phyloP scores from a whole-genome alignment of 306 rosid genomes.

The Castanea crenata region DNA sequence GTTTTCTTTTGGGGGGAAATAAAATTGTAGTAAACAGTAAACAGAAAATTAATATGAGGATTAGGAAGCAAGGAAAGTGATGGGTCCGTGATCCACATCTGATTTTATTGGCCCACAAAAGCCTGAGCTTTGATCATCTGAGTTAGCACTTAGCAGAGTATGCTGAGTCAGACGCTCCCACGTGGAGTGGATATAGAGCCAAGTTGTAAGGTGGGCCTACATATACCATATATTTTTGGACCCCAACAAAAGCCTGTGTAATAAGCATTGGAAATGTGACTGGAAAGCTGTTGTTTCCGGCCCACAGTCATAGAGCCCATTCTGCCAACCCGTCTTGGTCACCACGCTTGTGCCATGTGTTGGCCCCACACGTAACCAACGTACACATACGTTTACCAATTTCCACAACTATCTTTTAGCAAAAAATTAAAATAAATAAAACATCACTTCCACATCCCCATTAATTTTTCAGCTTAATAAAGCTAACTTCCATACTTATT shows the following conservation, averaged over 20 bases:
- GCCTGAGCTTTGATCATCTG: too few relatives aligned
- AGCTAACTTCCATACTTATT: not conserved
- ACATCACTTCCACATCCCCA: not conserved
- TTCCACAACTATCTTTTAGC: slow-evolving; percentile 31
- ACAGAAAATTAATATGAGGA: slow-evolving; percentile 11
- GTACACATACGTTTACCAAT: slow-evolving; percentile 13
- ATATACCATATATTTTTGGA: slow-evolving; percentile 9
- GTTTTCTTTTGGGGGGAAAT: too few relatives aligned
- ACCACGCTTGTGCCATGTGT: slow-evolving; percentile 30
- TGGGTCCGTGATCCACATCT: slow-evolving; percentile 18
- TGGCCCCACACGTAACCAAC: slow-evolving; percentile 36
- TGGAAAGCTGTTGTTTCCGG: slow-evolving; percentile 31
- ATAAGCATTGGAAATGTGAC: slow-evolving; percentile 25
- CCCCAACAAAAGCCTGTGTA: slow-evolving; percentile 17
- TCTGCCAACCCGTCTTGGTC: slow-evolving; percentile 41
- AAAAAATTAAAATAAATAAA: slow-evolving; percentile 24
- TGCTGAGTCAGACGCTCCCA: slow-evolving; percentile 21
- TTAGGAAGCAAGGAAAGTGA: slow-evolving; percentile 28
- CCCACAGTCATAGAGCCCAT: slow-evolving; percentile 68
- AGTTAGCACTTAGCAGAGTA: too few relatives aligned
- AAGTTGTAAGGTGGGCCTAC: slow-evolving; percentile 18
- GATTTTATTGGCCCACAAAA: slow-evolving; percentile 28
- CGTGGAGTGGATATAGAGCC: slow-evolving; percentile 38
- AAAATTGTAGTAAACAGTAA: not conserved
- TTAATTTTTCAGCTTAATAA: not conserved